Conservation (phyloP, 176 grass and related monocot species). For the Saccharum spontaneum region DNA sequence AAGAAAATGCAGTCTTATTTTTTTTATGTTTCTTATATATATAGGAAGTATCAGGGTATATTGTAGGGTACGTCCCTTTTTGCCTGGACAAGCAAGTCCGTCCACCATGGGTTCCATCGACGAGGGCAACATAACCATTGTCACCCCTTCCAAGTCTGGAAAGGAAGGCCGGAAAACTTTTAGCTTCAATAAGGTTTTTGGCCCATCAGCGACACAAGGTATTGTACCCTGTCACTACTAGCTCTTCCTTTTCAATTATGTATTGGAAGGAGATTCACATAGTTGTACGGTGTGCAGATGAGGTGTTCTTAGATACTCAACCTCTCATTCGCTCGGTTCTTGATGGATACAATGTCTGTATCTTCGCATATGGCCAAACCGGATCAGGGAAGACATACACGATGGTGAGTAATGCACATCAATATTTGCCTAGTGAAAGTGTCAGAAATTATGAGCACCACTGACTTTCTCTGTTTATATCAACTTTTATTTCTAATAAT, state of each 20-base stretch:
- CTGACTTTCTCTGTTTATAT: constrained; percentile 8
- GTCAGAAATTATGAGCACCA: constrained; percentile 2
- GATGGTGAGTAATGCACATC: constrained; percentile 57
- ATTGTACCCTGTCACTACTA: constrained; percentile 12
- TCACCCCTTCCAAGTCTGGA: constrained; percentile 74
- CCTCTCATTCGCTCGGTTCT: constrained; percentile 96
- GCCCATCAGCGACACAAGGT: constrained; percentile 93
- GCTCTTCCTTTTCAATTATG: neutral
- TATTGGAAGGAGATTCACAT: constrained; percentile 16
- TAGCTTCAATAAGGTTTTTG: constrained; percentile 96
- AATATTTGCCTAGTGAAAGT: constrained; percentile 14
- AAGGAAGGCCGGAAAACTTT: constrained; percentile 83
- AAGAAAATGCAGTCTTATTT: constrained; percentile 33
- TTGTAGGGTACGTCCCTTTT: constrained; percentile 91
- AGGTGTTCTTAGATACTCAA: constrained; percentile 97
- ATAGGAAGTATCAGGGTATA: constrained; percentile 98
- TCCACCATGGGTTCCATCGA: constrained; percentile 76
- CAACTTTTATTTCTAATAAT: constrained; percentile 25
- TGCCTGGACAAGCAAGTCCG: constrained; percentile 81
- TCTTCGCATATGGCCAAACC: constrained; percentile 99
- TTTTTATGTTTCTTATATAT: constrained; percentile 21
- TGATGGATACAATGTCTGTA: constrained; percentile 99
- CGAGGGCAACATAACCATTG: constrained; percentile 79
- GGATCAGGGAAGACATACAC: constrained; percentile 99
- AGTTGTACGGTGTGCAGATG: constrained; percentile 54